Evolutionary conservation across 2,329 filamentous ascomycete species (phyloP), one percentile per base, ranked within the genome.

Genomic region (Trichoderma gracile): DNA sequence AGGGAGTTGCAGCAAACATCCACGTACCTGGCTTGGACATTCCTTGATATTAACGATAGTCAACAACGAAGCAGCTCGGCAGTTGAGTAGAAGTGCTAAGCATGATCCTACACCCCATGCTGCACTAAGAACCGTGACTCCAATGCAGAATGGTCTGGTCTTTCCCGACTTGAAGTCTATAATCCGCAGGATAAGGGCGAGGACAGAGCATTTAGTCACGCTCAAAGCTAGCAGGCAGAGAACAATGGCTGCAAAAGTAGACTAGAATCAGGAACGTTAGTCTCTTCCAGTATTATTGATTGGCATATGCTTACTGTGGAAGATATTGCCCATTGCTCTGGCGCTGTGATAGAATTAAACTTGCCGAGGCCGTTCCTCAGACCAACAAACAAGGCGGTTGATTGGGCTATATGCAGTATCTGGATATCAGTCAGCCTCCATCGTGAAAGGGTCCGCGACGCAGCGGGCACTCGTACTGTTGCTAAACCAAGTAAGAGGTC

Each of bases 121-220:
- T 15, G 43, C n/a, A n/a, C 55, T 58, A 5, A 33, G 27, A 21
- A 30, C 12, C 27, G 33, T 47, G 23, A 57, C 40, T 3, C 40
- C 17, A 3, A 58, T 58, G n/a, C 55, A 58, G 27, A 47, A 38
- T 6, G 19, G 27, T n/a, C 46, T 58, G 5, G n/a, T 58, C 27
- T 38, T 58, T 19, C 55, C 55, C 33, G 25, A 17, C 38, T 58
- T 58, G n/a, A 25, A 33, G 43, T 46, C 42, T 38, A 58, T 58
- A 3, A 58, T 58, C 10, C 42, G 55, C 15, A 38, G 43, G 15
- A 58, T 47, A 9, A 58, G 55, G 17, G 55, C 55, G 6, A 58
- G 42, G 14, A 58, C 42, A 2, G 42, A 58, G 55, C 55, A 58
- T 33, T 46, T 58, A 5, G 55, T n/a, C 42, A 58, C 4, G 43